These are phyloP conservation scores for Suillus luteus DNA, from an alignment of 768 basidiomycete species.

Conservation along the genomic window DNA sequence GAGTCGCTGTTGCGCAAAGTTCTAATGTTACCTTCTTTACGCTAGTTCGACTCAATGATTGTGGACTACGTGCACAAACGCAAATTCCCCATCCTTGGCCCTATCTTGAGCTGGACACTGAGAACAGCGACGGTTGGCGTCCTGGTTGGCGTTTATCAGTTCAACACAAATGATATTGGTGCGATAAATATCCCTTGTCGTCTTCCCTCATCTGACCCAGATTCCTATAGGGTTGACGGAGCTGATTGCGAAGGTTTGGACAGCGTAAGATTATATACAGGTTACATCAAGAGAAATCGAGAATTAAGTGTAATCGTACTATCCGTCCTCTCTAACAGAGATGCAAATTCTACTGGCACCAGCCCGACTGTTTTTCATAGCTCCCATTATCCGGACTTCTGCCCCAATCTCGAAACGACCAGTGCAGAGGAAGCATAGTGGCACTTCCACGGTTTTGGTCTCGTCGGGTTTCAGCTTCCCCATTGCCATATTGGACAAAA, in stretches of 20 bases:
- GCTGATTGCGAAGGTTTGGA: constrained; percentile 81
- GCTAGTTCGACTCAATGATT: constrained; percentile 71
- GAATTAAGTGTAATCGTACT: constrained; percentile 14
- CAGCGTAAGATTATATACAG: constrained; percentile 48
- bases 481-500: constrained; percentile 58
- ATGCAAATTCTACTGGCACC: constrained; percentile 24
- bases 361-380: constrained; percentile 19
- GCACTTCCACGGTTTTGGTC: constrained; percentile 50
- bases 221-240: constrained; percentile 72
- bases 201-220: constrained; percentile 3
- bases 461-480: constrained; percentile 62
- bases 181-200: constrained; percentile 32
- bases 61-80: constrained; percentile 92
- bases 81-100: constrained; percentile 88
- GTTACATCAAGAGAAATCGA: constrained; percentile 5
- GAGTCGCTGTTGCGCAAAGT: background rate
- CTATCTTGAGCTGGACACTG: constrained; percentile 70
- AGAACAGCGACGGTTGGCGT: constrained; percentile 77
- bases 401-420: constrained; percentile 59
- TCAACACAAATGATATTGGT: constrained; percentile 99
- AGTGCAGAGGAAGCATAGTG: constrained; percentile 71
- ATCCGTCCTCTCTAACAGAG: constrained; percentile 15
- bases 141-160: constrained; percentile 91
- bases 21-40: constrained; percentile 3
- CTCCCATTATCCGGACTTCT: constrained; percentile 35